Base-by-base conservation (phyloP, 441 rosid species). In the Manihot esculenta region DNA sequence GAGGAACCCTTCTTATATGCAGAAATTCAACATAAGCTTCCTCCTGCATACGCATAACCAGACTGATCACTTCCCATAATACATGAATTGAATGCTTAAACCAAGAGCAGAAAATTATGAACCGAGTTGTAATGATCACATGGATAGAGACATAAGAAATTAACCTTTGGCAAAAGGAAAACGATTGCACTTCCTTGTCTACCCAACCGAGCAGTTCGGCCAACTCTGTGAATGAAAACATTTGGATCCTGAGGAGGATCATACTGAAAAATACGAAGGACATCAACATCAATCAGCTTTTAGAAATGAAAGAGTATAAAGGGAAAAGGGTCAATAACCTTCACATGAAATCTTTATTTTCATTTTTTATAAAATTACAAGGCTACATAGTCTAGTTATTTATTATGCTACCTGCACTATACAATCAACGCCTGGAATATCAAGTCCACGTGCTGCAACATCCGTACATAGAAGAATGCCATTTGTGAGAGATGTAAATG, bases 371-470 rank as follows among this genome's bases (percentile, higher is more conserved):
- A 64, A 74, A 45, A 42, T 41, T 48, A 65, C 42, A 65, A 38
- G 24, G 21, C 23, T 24, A 56, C 18, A 10, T 9, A 21, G 15
- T 10, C 17, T 47, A 64, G 14, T 13, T 42, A 42, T 45, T 67
- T 63, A 64, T 70, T 33, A 59, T 56, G 67, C 55, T 77, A 90
- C 98, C 98, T 94, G 99, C 70, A 94, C 86, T 73, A 94, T 85
- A 76, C 83, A 92, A 81, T 92, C 98, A 84, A 92, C 87, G 63
- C 96, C 97, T 0, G 96, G 94, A 79, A 94, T 94, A 80, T 94
- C 98, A 49, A 94, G 92, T 62, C 98, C 99, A 70, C 99, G 97
- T 42, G 99, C 98, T 66, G 99, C 94, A 27, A 92, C 97, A 82
- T 94, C 99, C 59, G 99, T 94, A 76, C 94, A 92, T 38, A 92